These are phyloP conservation scores for Limnanthes douglasii DNA, from an alignment of 345 rosid genomes.

Conservation along the genomic window DNA sequence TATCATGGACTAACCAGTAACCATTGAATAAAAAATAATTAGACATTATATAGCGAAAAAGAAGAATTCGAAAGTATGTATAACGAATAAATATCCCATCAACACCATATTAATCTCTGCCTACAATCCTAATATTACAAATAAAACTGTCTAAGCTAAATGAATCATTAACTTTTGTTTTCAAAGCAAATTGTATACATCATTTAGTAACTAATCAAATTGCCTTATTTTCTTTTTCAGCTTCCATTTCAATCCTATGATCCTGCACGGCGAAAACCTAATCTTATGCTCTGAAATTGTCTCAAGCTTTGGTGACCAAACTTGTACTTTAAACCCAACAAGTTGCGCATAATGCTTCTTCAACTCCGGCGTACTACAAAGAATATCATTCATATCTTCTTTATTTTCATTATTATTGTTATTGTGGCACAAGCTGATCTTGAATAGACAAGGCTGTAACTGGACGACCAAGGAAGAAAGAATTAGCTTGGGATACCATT, in stretches of 20 bases:
- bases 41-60: no score
- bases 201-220: no score
- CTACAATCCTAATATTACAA: no score
- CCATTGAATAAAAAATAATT: no score
- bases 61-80: no score
- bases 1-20: no score
- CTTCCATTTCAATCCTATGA: slow-evolving; percentile 40
- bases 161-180: no score
- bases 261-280: slow-evolving; percentile 55
- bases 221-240: slow-evolving; percentile 13
- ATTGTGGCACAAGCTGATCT: slow-evolving; percentile 30
- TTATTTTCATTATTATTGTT: slow-evolving; percentile 7
- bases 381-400: slow-evolving; percentile 17
- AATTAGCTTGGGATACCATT: slow-evolving; percentile 71
- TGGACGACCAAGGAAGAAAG: slow-evolving; percentile 83
- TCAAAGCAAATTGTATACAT: no score
- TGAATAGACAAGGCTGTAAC: slow-evolving; percentile 52
- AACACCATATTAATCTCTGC: no score
- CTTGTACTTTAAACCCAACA: slow-evolving; percentile 50
- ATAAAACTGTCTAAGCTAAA: no score
- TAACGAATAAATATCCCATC: no score
- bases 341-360: slow-evolving; percentile 70
- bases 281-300: slow-evolving; percentile 57
- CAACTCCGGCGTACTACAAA: slow-evolving; percentile 89
- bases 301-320: slow-evolving; percentile 83